Evolutionary conservation across 441 rosid species (phyloP).

Genomic region (Jatropha podagrica): DNA sequence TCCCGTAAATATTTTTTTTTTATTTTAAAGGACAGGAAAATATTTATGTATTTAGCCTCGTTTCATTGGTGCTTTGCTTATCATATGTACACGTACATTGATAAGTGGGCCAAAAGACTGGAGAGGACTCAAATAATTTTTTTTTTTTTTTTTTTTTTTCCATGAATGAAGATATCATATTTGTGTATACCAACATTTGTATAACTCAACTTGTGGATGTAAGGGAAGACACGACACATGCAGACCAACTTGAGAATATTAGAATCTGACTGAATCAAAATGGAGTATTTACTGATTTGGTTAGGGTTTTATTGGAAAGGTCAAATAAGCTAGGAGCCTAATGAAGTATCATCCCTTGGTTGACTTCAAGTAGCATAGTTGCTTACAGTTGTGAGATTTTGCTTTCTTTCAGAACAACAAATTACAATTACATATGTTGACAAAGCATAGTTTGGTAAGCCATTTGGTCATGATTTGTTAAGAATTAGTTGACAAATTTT

Average conservation of each 20-base stretch:
- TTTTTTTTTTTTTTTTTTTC: no score
- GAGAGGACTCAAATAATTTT: no score
- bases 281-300: neutral
- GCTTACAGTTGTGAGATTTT: slow-evolving; percentile 34
- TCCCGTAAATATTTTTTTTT: no score
- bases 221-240: neutral
- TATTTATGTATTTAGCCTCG: no score
- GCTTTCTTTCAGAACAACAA: neutral
- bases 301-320: neutral
- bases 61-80: no score
- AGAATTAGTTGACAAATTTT: slow-evolving; percentile 38
- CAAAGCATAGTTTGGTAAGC: slow-evolving; percentile 34
- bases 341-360: neutral
- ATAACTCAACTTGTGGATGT: neutral
- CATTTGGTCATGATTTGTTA: slow-evolving; percentile 29
- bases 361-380: neutral
- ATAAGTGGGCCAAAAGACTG: no score
- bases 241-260: neutral
- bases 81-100: no score
- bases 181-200: no score
- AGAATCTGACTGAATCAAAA: neutral
- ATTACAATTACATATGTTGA: slow-evolving; percentile 19
- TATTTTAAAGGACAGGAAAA: no score
- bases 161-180: no score
- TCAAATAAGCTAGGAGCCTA: neutral